These are phyloP conservation scores for Lipomyces orientalis DNA, from an alignment of 805 yeast genomes.

Conservation along the genomic window DNA sequence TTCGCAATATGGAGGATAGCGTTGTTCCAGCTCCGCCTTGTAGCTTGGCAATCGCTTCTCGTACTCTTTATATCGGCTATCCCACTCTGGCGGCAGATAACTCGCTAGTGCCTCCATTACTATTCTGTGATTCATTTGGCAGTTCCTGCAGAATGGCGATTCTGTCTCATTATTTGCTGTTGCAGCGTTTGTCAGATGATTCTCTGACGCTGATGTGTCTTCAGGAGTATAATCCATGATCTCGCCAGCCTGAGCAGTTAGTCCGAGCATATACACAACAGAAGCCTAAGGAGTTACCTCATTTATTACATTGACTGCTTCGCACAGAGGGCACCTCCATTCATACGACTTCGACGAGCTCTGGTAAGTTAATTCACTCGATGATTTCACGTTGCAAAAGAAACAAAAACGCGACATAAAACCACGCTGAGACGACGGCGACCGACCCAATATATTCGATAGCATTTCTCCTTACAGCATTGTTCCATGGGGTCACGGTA, in stretches of 20 bases:
- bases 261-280: not conserved
- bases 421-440: not conserved
- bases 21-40: slow-evolving; percentile 25
- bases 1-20: slow-evolving; percentile 33
- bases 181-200: not conserved
- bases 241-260: slow-evolving; percentile 22
- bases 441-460: not conserved
- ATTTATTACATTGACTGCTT: slow-evolving; percentile 28
- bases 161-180: not conserved
- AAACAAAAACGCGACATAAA: slow-evolving; percentile 19
- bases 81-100: slow-evolving; percentile 27
- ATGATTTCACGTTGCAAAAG: slow-evolving; percentile 22
- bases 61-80: slow-evolving; percentile 12
- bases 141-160: slow-evolving; percentile 30
- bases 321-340: slow-evolving; percentile 32
- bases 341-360: slow-evolving; percentile 5
- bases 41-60: slow-evolving; percentile 15
- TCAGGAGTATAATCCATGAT: slow-evolving; percentile 28
- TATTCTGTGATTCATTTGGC: slow-evolving; percentile 25
- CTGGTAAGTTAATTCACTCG: not conserved
- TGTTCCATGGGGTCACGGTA: not conserved
- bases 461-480: not conserved
- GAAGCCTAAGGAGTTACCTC: slow-evolving; percentile 11
- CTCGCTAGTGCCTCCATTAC: slow-evolving; percentile 29
- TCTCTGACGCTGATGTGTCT: slow-evolving; percentile 2